phyloP scores from a whole-genome alignment of 306 rosid species.

The Heteromeles arbutifolia region DNA sequence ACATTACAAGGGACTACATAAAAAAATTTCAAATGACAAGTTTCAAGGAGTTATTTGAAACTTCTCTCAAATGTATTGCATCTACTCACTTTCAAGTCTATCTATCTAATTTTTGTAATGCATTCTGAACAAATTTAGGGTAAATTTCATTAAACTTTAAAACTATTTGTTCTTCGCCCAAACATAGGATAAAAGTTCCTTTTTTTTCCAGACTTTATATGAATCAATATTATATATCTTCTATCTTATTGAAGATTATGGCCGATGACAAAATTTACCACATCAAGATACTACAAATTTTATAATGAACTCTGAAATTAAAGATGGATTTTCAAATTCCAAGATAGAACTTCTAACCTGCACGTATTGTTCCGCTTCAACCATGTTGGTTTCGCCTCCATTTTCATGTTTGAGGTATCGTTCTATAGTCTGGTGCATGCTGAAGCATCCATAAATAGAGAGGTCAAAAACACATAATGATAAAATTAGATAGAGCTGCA shows the following conservation, averaged over 20 bases:
- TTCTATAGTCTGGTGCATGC: constrained; percentile 39
- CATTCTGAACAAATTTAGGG: not conserved
- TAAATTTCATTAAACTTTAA: no score
- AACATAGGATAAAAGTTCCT: not conserved
- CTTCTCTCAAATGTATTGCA: not conserved
- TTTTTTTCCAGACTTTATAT: not conserved
- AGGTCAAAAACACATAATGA: not conserved
- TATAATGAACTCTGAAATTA: not conserved
- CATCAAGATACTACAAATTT: not conserved
- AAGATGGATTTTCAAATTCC: not conserved
- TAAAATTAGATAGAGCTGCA: not conserved
- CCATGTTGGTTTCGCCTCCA: constrained; percentile 10
- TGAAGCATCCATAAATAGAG: constrained; percentile 23
- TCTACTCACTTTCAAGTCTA: not conserved
- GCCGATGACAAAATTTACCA: not conserved
- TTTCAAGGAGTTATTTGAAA: no score
- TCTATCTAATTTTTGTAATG: not conserved
- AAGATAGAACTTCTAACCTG: constrained; percentile 43
- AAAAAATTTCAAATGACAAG: no score
- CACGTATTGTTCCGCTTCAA: constrained; percentile 24
- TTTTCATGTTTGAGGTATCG: constrained; percentile 29
- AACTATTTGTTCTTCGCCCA: not conserved
- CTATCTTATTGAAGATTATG: not conserved
- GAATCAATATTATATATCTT: not conserved
- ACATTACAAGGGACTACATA: no score